Percentiles rank a stretch among this genome's conserved stretches.
These are phyloP conservation scores for Protoeuglena noctilucae DNA, from an alignment of 139 green algal genomes.

Conservation along the genomic window DNA sequence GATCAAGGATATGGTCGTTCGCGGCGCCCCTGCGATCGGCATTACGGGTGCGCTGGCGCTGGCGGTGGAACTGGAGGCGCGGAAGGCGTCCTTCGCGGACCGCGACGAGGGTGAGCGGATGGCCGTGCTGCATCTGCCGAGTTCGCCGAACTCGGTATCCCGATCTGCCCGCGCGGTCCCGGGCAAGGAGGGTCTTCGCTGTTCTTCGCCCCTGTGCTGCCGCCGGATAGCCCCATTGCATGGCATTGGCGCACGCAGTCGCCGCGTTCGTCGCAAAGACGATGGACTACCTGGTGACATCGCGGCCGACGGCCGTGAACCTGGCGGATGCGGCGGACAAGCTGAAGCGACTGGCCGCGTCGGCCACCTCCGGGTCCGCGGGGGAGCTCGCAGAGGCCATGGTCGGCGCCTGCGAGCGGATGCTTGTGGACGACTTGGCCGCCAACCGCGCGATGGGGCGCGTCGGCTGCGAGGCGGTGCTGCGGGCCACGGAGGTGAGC, in stretches of 20 bases:
- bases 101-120: too few relatives aligned
- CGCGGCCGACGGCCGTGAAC: conserved; percentile 87
- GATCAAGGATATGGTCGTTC: conserved; percentile 83
- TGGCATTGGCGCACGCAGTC: too few relatives aligned
- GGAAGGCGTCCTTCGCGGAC: conserved; percentile 24
- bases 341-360: conserved; percentile 29
- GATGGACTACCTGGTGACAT: conserved; percentile 55
- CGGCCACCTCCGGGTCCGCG: conserved; percentile 9
- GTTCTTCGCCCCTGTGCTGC: too few relatives aligned
- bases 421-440: conserved; percentile 62
- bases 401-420: conserved; percentile 46
- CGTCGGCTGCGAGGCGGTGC: conserved; percentile 51
- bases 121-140: too few relatives aligned
- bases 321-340: conserved; percentile 51
- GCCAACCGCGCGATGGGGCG: conserved; percentile 66
- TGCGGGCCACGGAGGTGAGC: conserved; percentile 19
- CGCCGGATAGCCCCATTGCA: too few relatives aligned
- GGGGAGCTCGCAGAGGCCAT: conserved; percentile 34
- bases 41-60: conserved; percentile 62
- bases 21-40: conserved; percentile 83
- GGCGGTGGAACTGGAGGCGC: conserved; percentile 39
- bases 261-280: conserved; percentile 22
- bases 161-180: too few relatives aligned
- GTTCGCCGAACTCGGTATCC: too few relatives aligned
- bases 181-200: too few relatives aligned